These are phyloP conservation scores for Stropharia rugosoannulata DNA, from an alignment of 768 basidiomycete species.

Conservation along the genomic window DNA sequence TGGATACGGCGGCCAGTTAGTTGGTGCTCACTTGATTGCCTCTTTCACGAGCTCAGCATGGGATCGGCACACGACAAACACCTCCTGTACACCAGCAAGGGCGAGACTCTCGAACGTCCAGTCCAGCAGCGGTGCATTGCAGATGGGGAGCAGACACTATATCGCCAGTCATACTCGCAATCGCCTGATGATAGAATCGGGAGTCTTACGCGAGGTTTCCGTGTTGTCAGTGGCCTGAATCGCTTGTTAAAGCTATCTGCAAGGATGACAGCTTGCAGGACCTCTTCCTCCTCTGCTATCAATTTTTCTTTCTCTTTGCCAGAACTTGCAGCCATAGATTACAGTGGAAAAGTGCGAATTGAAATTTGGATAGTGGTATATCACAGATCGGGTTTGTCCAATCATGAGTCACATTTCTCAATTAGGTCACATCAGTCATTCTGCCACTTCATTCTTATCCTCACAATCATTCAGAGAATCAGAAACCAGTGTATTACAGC, in stretches of 20 bases:
- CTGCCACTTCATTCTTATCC: background rate
- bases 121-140: constrained; percentile 89
- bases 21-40: constrained; percentile 71
- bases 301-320: constrained; percentile 57
- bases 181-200: constrained; percentile 12
- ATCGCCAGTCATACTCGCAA: constrained; percentile 11
- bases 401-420: constrained; percentile 25
- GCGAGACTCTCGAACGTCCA: constrained; percentile 97
- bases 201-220: constrained; percentile 76
- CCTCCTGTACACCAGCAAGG: constrained; percentile 93
- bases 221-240: constrained; percentile 86
- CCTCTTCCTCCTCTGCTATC: constrained; percentile 74
- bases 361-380: background rate
- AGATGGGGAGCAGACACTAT: constrained; percentile 90
- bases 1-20: background rate
- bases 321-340: constrained; percentile 55
- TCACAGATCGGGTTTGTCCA: background rate
- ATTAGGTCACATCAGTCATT: constrained; percentile 6
- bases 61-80: constrained; percentile 92
- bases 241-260: constrained; percentile 96
- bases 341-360: constrained; percentile 5
- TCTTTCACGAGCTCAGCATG: constrained; percentile 84
- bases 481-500: constrained; percentile 53
- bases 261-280: constrained; percentile 91
- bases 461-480: constrained; percentile 6